These are phyloP conservation scores for Calonectria hongkongensis DNA, from an alignment of 2,329 filamentous ascomycete species.

Conservation along the genomic window DNA sequence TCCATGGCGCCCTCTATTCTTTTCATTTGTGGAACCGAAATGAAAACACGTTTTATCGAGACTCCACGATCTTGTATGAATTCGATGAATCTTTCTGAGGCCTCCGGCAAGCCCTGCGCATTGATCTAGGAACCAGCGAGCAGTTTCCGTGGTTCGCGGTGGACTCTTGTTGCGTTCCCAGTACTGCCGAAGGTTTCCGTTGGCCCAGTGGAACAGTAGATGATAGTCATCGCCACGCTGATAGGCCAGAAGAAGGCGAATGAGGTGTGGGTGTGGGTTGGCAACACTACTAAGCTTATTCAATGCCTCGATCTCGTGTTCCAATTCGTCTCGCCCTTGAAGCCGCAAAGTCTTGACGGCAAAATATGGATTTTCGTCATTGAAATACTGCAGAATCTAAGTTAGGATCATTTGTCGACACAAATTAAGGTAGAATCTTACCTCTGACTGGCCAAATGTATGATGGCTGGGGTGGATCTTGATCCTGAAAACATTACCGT, in stretches of 20 bases:
- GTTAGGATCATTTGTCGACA: neutral
- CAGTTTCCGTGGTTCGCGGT: neutral
- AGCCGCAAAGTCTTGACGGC: conserved; percentile 28
- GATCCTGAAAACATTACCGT: conserved; percentile 26
- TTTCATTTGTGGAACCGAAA: neutral
- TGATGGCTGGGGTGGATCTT: conserved; percentile 32
- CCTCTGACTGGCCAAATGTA: neutral
- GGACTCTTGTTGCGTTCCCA: neutral
- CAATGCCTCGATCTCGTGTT: conserved; percentile 8
- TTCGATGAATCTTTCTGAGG: conserved; percentile 1
- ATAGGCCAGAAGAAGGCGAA: conserved; percentile 35
- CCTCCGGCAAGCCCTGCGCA: neutral
- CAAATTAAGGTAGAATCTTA: neutral
- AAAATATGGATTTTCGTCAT: neutral
- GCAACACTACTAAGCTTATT: conserved; percentile 1
- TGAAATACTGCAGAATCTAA: neutral
- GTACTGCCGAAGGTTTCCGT: conserved; percentile 33
- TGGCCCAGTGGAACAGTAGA: conserved; percentile 34
- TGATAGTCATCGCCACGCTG: conserved; percentile 12
- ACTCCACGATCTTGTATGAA: neutral
- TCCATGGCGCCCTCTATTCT: conserved; percentile 1
- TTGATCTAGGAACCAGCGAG: neutral
- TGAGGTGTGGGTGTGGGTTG: conserved; percentile 28
- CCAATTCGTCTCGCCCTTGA: neutral
- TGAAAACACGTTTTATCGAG: neutral